Base-by-base conservation (phyloP, 495 filamentous ascomycete genomes). In the Melanomma pulvis-pyrius region DNA sequence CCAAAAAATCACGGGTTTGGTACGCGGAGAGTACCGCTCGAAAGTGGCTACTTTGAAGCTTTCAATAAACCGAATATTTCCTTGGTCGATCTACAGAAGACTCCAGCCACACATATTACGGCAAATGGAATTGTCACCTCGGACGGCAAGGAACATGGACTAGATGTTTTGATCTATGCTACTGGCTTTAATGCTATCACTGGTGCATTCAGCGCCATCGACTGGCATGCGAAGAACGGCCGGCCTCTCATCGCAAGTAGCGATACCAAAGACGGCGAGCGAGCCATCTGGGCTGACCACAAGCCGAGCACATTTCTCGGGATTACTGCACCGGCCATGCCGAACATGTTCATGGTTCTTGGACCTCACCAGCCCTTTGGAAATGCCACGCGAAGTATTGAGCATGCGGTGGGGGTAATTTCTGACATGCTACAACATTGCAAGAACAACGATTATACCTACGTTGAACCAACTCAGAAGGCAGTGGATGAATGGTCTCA, bases 51-150 rank as follows among this genome's bases (percentile, higher is more conserved):
- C 65, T 80, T 70, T 28, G 75, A 80, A 60, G 53, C 61, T 1
- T 79, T 71, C 60, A 78, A 80, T 53, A 32, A 67, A 48, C 63
- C 70, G 0, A 74, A 80, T 36, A 77, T 80, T 8, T 17, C 72
- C 12, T 55, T 80, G 29, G 73, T 80, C 0, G 71, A 78, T 49
- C 46, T 78, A 6, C 59, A 74, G 3, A 69, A 75, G 6, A 70
- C 69, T 8, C 65, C 70, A 0, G 52, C 79, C 4, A 26, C 51
- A 5, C 3, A 21, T 0, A 49, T 78, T 9, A 75, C 73, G 3
- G 29, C 58, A 0, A 19, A 48, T 0, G 66, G 67, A 24, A 60
- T 80, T n/a, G 19, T 22, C 3, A 48, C 22, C 7, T 21, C 21
- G 2, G 24, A 52, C 24, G 57, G 44, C 29, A 19, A 19, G 17